Conservation (phyloP, 768 basidiomycete genomes). For the Auricularia sp. region DNA sequence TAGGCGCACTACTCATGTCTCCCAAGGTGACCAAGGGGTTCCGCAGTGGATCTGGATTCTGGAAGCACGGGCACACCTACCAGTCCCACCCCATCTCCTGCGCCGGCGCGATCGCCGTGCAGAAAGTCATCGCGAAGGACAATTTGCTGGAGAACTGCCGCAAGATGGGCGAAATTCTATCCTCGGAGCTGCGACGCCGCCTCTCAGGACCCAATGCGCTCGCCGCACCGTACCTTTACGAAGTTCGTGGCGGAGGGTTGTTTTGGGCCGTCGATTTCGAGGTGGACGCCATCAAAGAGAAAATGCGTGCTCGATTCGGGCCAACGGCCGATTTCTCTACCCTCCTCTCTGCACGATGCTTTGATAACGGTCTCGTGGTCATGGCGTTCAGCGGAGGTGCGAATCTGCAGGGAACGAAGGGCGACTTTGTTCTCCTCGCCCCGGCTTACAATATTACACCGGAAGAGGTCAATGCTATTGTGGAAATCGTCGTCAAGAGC, state of each 20-base stretch:
- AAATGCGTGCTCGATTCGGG: slow-evolving; percentile 37
- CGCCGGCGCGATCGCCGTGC: slow-evolving; percentile 73
- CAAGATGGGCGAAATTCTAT: slow-evolving; percentile 49
- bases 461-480: slow-evolving; percentile 60
- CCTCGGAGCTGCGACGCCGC: slow-evolving; percentile 39
- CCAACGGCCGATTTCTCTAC: slow-evolving; percentile 42
- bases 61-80: slow-evolving; percentile 83
- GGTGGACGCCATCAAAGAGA: slow-evolving; percentile 32
- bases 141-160: slow-evolving; percentile 59
- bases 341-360: slow-evolving; percentile 56
- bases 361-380: slow-evolving; percentile 55
- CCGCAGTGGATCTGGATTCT: slow-evolving; percentile 52
- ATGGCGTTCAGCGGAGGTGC: slow-evolving; percentile 70
- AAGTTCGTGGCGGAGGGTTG: slow-evolving; percentile 73
- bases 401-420: slow-evolving; percentile 57
- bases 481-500: slow-evolving; percentile 50
- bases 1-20: slow-evolving; percentile 74
- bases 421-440: slow-evolving; percentile 63
- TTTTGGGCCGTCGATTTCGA: slow-evolving; percentile 85
- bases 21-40: slow-evolving; percentile 62
- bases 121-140: slow-evolving; percentile 57
- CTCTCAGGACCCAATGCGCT: slow-evolving; percentile 45
- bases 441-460: slow-evolving; percentile 73
- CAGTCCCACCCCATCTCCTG: slow-evolving; percentile 71
- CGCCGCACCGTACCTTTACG: slow-evolving; percentile 59